Percentiles rank a stretch among this genome's conserved stretches.
These are phyloP conservation scores for Trichophyton simii DNA, from an alignment of 2,329 filamentous ascomycete species.

Conservation along the genomic window DNA sequence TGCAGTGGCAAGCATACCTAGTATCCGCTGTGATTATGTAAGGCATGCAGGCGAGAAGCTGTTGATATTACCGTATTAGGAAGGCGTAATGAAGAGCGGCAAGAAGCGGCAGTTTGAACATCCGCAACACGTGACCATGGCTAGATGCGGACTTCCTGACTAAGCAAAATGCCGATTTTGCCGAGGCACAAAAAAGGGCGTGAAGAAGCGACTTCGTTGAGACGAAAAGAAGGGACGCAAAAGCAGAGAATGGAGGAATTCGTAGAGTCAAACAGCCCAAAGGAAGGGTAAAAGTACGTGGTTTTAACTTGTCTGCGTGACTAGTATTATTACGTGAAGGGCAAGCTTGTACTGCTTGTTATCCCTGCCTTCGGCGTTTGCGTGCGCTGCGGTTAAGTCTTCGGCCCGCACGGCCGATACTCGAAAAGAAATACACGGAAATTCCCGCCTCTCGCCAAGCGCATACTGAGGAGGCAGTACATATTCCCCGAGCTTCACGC, in stretches of 20 bases:
- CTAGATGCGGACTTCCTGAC: not conserved
- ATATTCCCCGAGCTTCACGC: not conserved
- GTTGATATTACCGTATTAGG: not conserved
- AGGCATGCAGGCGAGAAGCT: too few species aligned
- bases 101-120: conserved; percentile 1
- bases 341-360: too few species aligned
- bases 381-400: not conserved
- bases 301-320: not conserved
- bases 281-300: not conserved
- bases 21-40: too few species aligned
- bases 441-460: not conserved
- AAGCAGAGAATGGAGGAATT: not conserved
- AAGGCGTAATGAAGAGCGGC: not conserved
- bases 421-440: not conserved
- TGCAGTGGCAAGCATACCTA: too few species aligned
- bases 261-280: not conserved
- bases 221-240: not conserved
- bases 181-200: not conserved
- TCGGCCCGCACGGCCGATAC: not conserved
- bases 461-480: not conserved
- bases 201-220: not conserved
- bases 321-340: not conserved
- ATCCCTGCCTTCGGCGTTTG: not conserved
- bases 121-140: not conserved
- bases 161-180: not conserved